Conservation (phyloP, 2,329 filamentous ascomycete genomes). For the Dactylonectria macrodidyma region DNA sequence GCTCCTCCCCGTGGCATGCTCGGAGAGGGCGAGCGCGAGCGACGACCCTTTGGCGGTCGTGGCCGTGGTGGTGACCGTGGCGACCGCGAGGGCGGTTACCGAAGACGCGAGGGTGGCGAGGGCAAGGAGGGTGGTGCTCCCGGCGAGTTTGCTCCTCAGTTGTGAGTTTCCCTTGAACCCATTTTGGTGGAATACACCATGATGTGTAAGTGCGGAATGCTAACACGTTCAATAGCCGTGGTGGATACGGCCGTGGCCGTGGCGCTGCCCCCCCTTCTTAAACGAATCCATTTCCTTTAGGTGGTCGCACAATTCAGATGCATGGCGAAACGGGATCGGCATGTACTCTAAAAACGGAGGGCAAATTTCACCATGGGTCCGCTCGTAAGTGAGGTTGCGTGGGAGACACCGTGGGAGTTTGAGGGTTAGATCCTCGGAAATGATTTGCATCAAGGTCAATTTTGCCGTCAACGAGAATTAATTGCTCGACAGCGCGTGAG, state of each 20-base stretch:
- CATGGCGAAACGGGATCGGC: conserved; percentile 60
- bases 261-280: conserved; percentile 80
- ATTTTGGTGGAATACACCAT: neutral
- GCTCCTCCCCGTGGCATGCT: conserved; percentile 99
- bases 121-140: conserved; percentile 94
- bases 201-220: conserved; percentile 41
- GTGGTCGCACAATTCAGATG: conserved; percentile 60
- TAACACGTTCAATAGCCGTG: conserved; percentile 73
- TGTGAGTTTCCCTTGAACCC: conserved; percentile 69
- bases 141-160: conserved; percentile 92
- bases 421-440: conserved; percentile 64
- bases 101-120: conserved; percentile 88
- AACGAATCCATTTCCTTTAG: conserved; percentile 59
- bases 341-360: conserved; percentile 65
- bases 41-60: conserved; percentile 87
- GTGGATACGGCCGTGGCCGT: conserved; percentile 91
- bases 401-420: conserved; percentile 63
- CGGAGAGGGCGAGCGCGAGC: conserved; percentile 86
- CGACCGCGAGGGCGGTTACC: conserved; percentile 91
- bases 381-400: conserved; percentile 58
- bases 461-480: conserved; percentile 54
- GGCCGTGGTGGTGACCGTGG: conserved; percentile 82
- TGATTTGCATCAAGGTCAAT: conserved; percentile 64
- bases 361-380: conserved; percentile 58
- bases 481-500: conserved; percentile 50